Base-by-base conservation (phyloP, 805 yeast genomes). In the Schizosaccharomyces osmophilus region DNA sequence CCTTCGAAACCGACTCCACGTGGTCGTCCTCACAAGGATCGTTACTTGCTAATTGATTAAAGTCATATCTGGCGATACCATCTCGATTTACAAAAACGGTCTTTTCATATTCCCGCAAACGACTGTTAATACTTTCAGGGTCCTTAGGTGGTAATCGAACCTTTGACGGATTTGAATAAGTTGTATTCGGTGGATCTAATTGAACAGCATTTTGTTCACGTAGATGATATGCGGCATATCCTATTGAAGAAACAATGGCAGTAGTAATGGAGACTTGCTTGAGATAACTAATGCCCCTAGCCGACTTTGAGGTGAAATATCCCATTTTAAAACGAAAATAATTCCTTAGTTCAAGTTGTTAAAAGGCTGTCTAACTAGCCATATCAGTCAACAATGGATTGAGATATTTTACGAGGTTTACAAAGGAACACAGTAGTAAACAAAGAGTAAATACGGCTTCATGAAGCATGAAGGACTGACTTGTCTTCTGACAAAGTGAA, bases 1-100 rank as follows among this genome's bases (percentile, higher is more conserved):
- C 48, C 67, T 80, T 81, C n/a, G 84, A 73, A 31, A 72, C 81
- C 64, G 83, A 84, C 68, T 89, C 97, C 1, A 90, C 79, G 63
- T 93, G 80, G 68, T 87, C 95, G 70, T 93, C 98, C 70, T 93
- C 98, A 65, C 89, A 87, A 11, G 97, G 97, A 61, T 84, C 82
- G 70, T 93, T 93, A 55, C 94, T 84, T 8, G 97, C 85, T 61
- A 93, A 73, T 72, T 93, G 98, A 48, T 93, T 79, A 32, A 87
- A 79, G 70, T 93, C 98, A 69, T 88, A 90, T 62, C 98, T 77
- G 11, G 81, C 70, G 22, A 93, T 90, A 24, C 97, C 97, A 64
- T 84, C 83, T 13, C 51, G 6, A 17, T 86, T 26, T 17, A 57
- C 31, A n/a, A 15, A 19, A 8, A 41, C 60, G 11, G 60, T 32